Evolutionary conservation across 1,284 basidiomycete genomes (phyloP), one percentile per base, ranked within the genome.

Genomic region (Inonotus obliquus): DNA sequence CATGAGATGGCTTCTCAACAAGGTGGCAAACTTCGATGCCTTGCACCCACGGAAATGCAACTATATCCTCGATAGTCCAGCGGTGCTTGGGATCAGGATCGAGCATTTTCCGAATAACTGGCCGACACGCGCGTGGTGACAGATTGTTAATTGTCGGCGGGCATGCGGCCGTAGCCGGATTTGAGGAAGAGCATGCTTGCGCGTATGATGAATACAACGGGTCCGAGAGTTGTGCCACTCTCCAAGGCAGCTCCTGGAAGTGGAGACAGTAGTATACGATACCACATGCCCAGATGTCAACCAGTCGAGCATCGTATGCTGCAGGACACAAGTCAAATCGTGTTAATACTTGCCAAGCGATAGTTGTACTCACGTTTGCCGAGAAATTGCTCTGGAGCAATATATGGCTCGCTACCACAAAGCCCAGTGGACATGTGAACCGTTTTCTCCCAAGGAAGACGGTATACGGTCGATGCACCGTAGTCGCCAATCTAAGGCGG

Each of bases 211-310:
- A 81, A 74, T 95, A 99, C 11, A 96, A 85, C 5, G 84, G 77
- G 71, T 99, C 96, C 2, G 86, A 79, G 38, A 77, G 76, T 73
- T 98, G 96, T 38, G 96, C 96, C 11, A 94, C 93, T 61, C 96
- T 88, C 96, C 97, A 99, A 0, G 96, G 95, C 57, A 98, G 82
- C 74, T 98, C 95, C 73, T 94, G 91, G 79, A 96, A 96, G 76
- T 96, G 92, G 74, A 98, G 86, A 79, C 96, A 98, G 79, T 99
- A 99, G 76, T 97, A 98, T 65, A 99, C 96, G 66, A 99, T 86
- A 11, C 91, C 96, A 57, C 91, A 92, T 0, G 96, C 96, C 96
- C 96, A 99, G 57, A 99, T 92, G 71, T 99, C 96, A 66, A 99
- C 96, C 2, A 96, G 82, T 29, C 96, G 87, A 1, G 96, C 97